Evolutionary conservation across 371 early-diverging fungal species (phyloP).

Genomic region (Coemansia sp.): DNA sequence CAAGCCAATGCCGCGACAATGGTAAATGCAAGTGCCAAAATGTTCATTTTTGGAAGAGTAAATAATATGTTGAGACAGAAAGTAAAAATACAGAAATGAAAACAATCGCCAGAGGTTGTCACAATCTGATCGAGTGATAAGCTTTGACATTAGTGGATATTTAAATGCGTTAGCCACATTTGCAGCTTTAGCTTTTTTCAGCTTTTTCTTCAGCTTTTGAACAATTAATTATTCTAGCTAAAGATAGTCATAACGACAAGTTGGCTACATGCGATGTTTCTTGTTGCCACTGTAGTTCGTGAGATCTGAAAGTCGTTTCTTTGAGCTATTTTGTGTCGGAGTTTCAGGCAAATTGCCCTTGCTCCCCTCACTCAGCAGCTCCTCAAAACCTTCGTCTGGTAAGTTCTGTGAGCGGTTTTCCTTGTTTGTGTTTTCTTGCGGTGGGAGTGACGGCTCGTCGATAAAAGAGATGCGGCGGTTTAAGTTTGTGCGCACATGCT

Average conservation of each 20-base stretch:
- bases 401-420: not conserved
- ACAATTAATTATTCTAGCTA: no score
- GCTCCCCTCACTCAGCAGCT: not conserved
- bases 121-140: no score
- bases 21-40: not conserved
- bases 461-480: not conserved
- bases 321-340: not conserved
- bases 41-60: not conserved
- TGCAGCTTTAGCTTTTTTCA: no score
- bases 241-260: no score
- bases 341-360: not conserved
- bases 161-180: no score
- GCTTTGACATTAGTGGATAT: no score
- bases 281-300: no score
- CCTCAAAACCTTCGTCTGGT: not conserved
- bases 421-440: not conserved
- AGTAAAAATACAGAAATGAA: no score
- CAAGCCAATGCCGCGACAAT: not conserved
- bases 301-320: not conserved
- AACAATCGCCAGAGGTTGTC: no score
- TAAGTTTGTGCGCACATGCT: no score
- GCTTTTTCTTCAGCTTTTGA: no score
- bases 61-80: not conserved
- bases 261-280: no score
- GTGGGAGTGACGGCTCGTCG: not conserved